phyloP scores from a whole-genome alignment of 225 moss, liverwort and hornwort species.

The Ulota crispa region DNA sequence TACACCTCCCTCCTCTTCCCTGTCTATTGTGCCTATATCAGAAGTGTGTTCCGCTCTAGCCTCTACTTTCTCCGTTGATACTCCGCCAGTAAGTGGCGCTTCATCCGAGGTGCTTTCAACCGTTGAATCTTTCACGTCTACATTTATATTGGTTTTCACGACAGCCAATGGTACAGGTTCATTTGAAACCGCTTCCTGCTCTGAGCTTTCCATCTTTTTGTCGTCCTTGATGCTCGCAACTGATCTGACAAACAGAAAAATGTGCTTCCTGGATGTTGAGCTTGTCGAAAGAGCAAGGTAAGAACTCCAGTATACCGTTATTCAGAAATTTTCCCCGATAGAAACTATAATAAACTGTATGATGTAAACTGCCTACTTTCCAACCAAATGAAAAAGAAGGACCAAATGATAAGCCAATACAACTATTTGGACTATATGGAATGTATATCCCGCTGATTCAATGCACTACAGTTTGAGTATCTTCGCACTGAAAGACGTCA shows the following conservation, averaged over 20 bases:
- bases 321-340: background rate
- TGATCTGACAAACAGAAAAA: constrained; percentile 12
- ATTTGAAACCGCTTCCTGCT: constrained; percentile 6
- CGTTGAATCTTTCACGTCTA: constrained; percentile 6
- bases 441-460: background rate
- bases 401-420: background rate
- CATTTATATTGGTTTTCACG: background rate
- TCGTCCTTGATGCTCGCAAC: background rate
- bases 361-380: background rate
- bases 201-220: constrained; percentile 8
- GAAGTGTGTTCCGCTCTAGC: constrained; percentile 5
- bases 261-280: background rate
- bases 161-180: background rate
- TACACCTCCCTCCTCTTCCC: constrained; percentile 14
- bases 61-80: background rate
- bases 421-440: background rate
- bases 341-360: background rate
- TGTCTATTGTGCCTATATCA: background rate
- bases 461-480: background rate
- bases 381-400: background rate
- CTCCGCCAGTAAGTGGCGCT: background rate
- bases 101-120: background rate
- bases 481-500: background rate
- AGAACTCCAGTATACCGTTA: background rate
- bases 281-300: background rate